These are phyloP conservation scores for Colletotrichum australisinense DNA, from an alignment of 2,329 filamentous ascomycete genomes.

Conservation along the genomic window DNA sequence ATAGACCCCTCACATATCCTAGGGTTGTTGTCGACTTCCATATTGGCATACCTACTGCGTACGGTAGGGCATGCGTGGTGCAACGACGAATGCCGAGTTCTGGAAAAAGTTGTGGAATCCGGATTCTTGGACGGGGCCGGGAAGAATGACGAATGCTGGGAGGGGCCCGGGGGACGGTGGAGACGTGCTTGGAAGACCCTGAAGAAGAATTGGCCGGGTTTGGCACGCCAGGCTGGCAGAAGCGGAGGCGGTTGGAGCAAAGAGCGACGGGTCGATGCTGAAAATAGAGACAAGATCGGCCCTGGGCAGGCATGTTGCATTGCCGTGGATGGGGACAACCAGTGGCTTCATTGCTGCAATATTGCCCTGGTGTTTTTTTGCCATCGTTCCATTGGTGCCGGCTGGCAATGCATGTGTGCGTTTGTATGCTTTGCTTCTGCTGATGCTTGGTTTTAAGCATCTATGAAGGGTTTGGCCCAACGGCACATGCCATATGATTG, in stretches of 20 bases:
- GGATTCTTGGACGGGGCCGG: conserved; percentile 9
- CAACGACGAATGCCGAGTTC: conserved; percentile 19
- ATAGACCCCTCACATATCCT: conserved; percentile 4
- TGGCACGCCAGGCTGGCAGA: not conserved
- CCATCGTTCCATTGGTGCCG: not conserved
- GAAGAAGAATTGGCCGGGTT: conserved; percentile 21
- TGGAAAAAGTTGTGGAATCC: conserved; percentile 26
- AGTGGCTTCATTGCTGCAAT: not conserved
- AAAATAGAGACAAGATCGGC: conserved; percentile 34
- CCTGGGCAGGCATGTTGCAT: conserved; percentile 27
- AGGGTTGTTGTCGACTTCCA: not conserved
- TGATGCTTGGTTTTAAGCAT: not conserved
- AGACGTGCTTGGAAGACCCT: conserved; percentile 29
- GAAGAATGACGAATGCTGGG: conserved; percentile 27
- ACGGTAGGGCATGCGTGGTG: not conserved
- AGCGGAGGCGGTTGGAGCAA: conserved; percentile 16
- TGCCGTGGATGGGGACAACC: not conserved
- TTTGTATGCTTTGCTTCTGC: not conserved
- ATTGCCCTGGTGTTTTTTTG: not conserved
- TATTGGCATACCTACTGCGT: not conserved
- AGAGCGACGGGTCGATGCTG: conserved; percentile 26
- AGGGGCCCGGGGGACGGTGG: conserved; percentile 5
- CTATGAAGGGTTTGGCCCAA: not conserved
- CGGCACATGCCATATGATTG: not conserved
- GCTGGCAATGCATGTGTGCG: not conserved